Conservation (phyloP, 345 rosid species). For the Eucalyptus paniculata region DNA sequence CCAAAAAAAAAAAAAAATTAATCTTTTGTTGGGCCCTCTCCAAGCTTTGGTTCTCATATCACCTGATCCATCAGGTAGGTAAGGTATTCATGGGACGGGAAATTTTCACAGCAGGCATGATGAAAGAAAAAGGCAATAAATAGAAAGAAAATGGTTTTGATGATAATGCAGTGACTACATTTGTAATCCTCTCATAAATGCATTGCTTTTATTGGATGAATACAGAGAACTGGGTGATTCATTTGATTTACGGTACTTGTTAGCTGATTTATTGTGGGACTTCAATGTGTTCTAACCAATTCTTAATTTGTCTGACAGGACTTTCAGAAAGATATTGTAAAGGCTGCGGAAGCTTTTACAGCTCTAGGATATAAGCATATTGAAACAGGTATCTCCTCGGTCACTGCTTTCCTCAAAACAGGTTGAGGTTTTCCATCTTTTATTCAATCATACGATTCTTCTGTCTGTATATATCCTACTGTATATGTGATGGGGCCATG, state of each 20-base stretch:
- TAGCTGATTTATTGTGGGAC: background rate
- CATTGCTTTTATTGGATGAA: background rate
- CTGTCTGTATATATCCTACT: background rate
- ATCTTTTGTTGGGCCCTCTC: background rate
- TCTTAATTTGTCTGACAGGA: constrained; percentile 37
- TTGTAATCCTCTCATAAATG: background rate
- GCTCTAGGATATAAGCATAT: constrained; percentile 71
- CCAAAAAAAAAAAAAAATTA: background rate
- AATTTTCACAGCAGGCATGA: background rate
- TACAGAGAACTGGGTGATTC: background rate
- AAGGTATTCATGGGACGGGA: background rate
- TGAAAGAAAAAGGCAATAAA: background rate
- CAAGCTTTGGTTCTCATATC: background rate
- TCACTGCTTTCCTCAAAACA: background rate
- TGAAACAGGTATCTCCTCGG: constrained; percentile 57
- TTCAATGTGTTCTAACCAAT: background rate
- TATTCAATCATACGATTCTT: background rate
- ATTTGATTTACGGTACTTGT: background rate
- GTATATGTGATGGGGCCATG: background rate
- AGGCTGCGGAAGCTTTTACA: constrained; percentile 68
- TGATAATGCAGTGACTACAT: background rate
- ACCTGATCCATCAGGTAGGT: background rate
- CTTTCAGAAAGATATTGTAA: constrained; percentile 72
- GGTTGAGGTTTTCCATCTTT: background rate
- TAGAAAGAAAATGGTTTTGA: background rate